Evolutionary conservation across 345 rosid species (phyloP).

Genomic region (Eucalyptus pumila): DNA sequence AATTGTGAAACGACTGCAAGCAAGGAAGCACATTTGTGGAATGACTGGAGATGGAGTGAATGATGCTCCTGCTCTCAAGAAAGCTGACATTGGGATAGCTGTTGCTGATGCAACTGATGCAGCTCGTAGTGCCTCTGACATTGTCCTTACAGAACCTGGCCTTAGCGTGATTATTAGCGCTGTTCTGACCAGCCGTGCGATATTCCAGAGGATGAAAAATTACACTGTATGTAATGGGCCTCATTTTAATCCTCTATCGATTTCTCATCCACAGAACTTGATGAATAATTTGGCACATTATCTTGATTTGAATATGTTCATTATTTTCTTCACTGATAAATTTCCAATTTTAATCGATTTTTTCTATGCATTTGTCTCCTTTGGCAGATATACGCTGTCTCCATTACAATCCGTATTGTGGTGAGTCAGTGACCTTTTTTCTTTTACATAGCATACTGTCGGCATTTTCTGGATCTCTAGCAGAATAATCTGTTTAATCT

Average conservation of each 20-base stretch:
- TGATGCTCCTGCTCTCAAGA: conserved; percentile 99
- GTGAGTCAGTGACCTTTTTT: conserved; percentile 26
- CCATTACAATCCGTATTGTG: conserved; percentile 98
- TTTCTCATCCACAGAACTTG: neutral
- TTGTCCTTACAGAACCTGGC: conserved; percentile 94
- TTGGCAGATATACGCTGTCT: conserved; percentile 93
- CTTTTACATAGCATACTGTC: neutral
- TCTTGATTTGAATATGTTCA: neutral
- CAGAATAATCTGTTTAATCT: neutral
- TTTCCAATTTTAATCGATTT: neutral
- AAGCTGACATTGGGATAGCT: conserved; percentile 97
- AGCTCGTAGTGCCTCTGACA: conserved; percentile 96
- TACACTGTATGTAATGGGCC: conserved; percentile 51
- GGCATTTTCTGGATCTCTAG: neutral
- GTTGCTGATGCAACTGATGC: conserved; percentile 99
- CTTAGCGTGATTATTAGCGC: conserved; percentile 98
- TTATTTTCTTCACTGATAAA: neutral
- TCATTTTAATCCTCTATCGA: neutral
- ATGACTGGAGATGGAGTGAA: conserved; percentile 99
- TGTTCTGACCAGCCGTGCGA: conserved; percentile 94
- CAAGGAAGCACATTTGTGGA: conserved; percentile 94
- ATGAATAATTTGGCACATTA: neutral
- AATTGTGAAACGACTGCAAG: conserved; percentile 93
- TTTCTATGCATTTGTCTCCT: neutral
- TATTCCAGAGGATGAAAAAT: conserved; percentile 97